These are phyloP conservation scores for Rutstroemia sp. DNA, from an alignment of 2,329 filamentous ascomycete species.

Conservation along the genomic window DNA sequence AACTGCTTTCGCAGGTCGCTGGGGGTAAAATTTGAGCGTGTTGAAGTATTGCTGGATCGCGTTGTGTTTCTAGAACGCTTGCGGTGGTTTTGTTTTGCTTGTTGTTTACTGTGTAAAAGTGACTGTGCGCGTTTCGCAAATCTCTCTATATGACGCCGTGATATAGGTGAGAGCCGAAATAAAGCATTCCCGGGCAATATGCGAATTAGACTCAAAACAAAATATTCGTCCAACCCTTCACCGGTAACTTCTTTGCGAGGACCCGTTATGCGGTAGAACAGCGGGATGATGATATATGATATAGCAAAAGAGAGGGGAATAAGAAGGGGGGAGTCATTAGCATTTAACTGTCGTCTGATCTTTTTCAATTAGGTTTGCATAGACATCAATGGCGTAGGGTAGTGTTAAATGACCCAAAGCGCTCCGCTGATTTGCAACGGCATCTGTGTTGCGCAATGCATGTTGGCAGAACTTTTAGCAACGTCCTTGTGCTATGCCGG, in stretches of 20 bases:
- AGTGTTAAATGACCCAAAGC: constrained; percentile 36
- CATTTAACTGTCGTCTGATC: constrained; percentile 30
- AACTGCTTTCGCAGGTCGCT: constrained; percentile 66
- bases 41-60: constrained; percentile 26
- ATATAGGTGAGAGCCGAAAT: constrained; percentile 26
- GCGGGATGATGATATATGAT: constrained; percentile 19
- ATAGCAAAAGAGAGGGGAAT: constrained; percentile 17
- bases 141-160: constrained; percentile 25
- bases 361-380: constrained; percentile 25
- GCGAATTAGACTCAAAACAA: constrained; percentile 23
- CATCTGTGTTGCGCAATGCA: constrained; percentile 32
- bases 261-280: constrained; percentile 15
- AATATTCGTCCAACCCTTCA: constrained; percentile 18
- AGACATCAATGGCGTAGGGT: constrained; percentile 21
- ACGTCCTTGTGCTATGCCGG: constrained; percentile 16
- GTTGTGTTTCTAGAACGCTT: constrained; percentile 26
- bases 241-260: constrained; percentile 9
- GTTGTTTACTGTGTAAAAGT: constrained; percentile 24
- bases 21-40: constrained; percentile 41
- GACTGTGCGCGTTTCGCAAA: constrained; percentile 25
- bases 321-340: constrained; percentile 23
- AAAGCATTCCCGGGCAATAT: constrained; percentile 23
- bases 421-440: constrained; percentile 40
- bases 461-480: constrained; percentile 10
- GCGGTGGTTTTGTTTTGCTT: constrained; percentile 19